Base-by-base conservation (phyloP, 768 basidiomycete genomes). In the Leccinum ochraceum region DNA sequence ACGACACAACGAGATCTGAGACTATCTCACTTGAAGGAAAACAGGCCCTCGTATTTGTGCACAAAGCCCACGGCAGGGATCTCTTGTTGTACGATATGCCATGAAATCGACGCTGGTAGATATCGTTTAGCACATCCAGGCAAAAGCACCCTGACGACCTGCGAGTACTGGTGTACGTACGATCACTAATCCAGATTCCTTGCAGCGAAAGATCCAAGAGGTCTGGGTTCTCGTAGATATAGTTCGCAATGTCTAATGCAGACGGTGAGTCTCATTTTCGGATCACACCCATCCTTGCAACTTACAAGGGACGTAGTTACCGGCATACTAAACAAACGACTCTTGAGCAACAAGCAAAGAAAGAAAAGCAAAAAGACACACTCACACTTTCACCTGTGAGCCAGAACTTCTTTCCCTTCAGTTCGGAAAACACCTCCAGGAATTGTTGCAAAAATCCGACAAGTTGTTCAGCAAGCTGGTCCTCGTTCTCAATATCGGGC, bases 21-120 rank as follows among this genome's bases (percentile, higher is more conserved):
- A 30, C 7, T 16, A 46, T 32, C 84, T 30, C 62, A 90, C 89
- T 90, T 89, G 75, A 92, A 80, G 0, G 87, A 77, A 67, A 92
- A 91, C 16, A 91, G 82, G 62, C 83, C 77, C 64, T 85, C 72
- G 58, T 86, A 90, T 73, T 88, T 87, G 69, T 89, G 82, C 4
- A 92, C 89, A 61, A 91, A 91, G 59, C 80, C 76, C 28, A 90
- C 85, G 0, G 88, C 88, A 1, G 89, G 87, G 52, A 92, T 87
- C 70, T 91, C 78, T 55, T 79, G 72, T 68, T 89, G 87, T 10
- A 88, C 85, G 9, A 90, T 80, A 32, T 81, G 75, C 80, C 81
- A 88, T 1, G 85, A 84, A 5, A 90, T 63, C 3, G 76, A 76
- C 16, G 87, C 87, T 88, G 55, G 37, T 50, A 14, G 4, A 30